Evolutionary conservation across 129 eudicot species (phyloP).

Genomic region (sunflower (Helianthus annuus)): HanXRQr2.0-SUNRISE NC_035443.2:34167933-34168432

Average conservation of each 20-base stretch:
- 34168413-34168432: neutral
- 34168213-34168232: slow-evolving; percentile 43
- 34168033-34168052: too few species aligned
- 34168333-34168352: slow-evolving; percentile 15
- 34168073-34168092: slow-evolving; percentile 39
- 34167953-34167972: too few species aligned
- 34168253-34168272: slow-evolving; percentile 38
- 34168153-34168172: slow-evolving; percentile 37
- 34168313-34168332: slow-evolving; percentile 17
- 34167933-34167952: too few species aligned
- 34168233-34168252: slow-evolving; percentile 41
- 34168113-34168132: slow-evolving; percentile 25
- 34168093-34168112: slow-evolving; percentile 42
- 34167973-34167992: too few species aligned
- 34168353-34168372: slow-evolving; percentile 16
- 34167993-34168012: too few species aligned
- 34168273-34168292: slow-evolving; percentile 35
- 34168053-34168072: too few species aligned
- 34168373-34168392: slow-evolving; percentile 23
- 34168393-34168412: slow-evolving; percentile 18
- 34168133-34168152: neutral
- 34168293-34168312: slow-evolving; percentile 10
- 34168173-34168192: slow-evolving; percentile 36
- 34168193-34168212: slow-evolving; percentile 30
- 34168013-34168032: too few species aligned